Percentiles rank a stretch among this genome's conserved stretches.
phyloP scores from a whole-genome alignment of 495 filamentous ascomycete species.

The Hyaloscypha bicolor region DNA sequence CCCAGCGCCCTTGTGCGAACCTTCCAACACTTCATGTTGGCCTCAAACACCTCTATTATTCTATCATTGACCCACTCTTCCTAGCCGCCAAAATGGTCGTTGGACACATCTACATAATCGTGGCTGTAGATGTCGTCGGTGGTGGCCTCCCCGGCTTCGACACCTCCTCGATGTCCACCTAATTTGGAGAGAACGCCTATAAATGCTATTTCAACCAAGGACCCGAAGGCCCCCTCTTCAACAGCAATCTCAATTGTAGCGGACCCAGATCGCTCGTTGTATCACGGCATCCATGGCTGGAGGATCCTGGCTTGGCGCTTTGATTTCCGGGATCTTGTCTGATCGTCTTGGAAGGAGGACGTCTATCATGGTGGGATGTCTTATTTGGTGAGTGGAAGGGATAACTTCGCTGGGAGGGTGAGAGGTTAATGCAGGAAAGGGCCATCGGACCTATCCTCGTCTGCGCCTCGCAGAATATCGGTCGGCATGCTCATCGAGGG shows the following conservation, averaged over 20 bases:
- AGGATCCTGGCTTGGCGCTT: constrained; percentile 70
- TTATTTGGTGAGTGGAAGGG: constrained; percentile 56
- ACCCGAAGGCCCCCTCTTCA: constrained; percentile 34
- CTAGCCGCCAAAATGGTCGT: no score
- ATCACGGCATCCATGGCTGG: constrained; percentile 72
- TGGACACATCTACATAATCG: constrained; percentile 73
- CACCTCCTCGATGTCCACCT: constrained; percentile 74
- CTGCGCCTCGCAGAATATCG: constrained; percentile 71
- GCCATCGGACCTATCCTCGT: constrained; percentile 63
- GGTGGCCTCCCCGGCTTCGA: constrained; percentile 82
- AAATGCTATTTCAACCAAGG: constrained; percentile 64
- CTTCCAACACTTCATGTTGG: no score
- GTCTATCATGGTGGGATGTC: constrained; percentile 63
- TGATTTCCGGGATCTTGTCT: constrained; percentile 65
- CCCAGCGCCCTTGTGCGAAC: no score
- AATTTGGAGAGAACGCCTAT: constrained; percentile 49
- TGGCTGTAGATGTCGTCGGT: constrained; percentile 73
- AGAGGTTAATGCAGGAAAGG: constrained; percentile 46
- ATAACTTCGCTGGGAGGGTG: neutral
- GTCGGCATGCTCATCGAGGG: constrained; percentile 72
- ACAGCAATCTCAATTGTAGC: constrained; percentile 42
- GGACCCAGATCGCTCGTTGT: constrained; percentile 42
- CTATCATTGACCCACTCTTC: no score
- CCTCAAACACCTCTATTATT: no score
- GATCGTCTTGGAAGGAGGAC: constrained; percentile 68